Base-by-base conservation (phyloP, 352 stramenopile species). In the Phytophthora agathidicida region DNA sequence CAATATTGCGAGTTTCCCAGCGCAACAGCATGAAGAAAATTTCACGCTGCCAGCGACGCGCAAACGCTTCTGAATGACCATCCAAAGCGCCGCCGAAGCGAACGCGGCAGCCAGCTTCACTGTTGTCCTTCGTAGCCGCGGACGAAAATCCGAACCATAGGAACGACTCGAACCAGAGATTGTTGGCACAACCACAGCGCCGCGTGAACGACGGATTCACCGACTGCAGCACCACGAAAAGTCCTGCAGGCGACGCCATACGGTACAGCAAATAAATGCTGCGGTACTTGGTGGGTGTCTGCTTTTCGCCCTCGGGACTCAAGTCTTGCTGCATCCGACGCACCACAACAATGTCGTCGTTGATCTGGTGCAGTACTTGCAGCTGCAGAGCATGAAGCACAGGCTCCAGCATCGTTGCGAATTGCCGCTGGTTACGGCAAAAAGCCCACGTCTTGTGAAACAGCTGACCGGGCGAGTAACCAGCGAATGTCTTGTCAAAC, bases 11-110 rank as follows among this genome's bases (percentile, higher is more conserved):
- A 2, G 51, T 38, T 38, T 75, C 67, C 67, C 67, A 75, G 35
- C 61, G 67, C 38, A 75, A 47, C 47, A 75, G 30, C 57, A 72
- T 54, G 47, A 75, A 75, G 55, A 71, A 66, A 37, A 72, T 63
- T 24, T 65, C 56, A 13, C 49, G 51, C 32, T 72, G 60, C 67
- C 67, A 75, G 37, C 57, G 62, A 22, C 57, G 56, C n/a, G 61
- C 67, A 46, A 69, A 75, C 13, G 61, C 55, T 14, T 49, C 35
- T 13, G 67, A 69, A 14, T 65, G 61, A 2, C 61, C 67, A 50
- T 75, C 67, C 26, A 75, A 16, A 30, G 45, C 60, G 3, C 67
- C 67, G 17, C 67, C 67, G 51, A 72, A 75, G 14, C 67, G 61
- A 51, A 69, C 67, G 17, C 30, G 56, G 17, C 67, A 71, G 23